Base-by-base conservation (phyloP, 805 yeast genomes). In the Saccharomycopsis sp. region DNA sequence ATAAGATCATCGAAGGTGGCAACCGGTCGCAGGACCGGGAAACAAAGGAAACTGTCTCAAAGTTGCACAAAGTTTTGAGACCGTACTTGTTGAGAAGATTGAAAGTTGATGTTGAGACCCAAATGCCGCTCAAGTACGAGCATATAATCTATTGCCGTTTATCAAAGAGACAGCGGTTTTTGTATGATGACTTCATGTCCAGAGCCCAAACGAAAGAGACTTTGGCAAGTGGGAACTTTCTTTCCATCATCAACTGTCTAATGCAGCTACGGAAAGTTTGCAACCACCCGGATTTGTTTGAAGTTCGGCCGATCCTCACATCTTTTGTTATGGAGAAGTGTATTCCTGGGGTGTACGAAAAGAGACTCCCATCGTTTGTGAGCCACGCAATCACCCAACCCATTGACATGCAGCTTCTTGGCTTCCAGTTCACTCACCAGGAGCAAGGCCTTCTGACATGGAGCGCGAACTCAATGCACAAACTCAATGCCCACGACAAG, bases 61-160 rank as follows among this genome's bases (percentile, higher is more conserved):
- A 94, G 54, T 67, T 92, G 41, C 99, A 92, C 61, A 94, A 86
- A 57, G 95, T 92, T 16, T 64, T 92, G 50, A 73, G 98, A 49
- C 99, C 99, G 0, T 92, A 89, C 54, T 64, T 92, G 30, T 64
- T 92, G 45, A 76, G 99, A 58, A 77, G 99, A 50, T 70, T 92
- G 55, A 92, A 92, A 57, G 86, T 84, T 16, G 99, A 92, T 60
- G 99, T 92, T 10, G 99, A 92, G 53, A 87, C 89, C 55, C 98
- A 92, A 60, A 92, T 92, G 98, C 99, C 99, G 1, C 96, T 83
- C 0, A 92, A 92, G 55, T 84, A 87, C 58, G 99, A 92, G 58
- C 99, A 92, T 58, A 79, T 92, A 44, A 78, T 92, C 4, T 85
- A 83, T 56, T 94, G 98, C 63, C 73, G 95, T 20, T 63, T 92